Conservation (phyloP, 2,329 filamentous ascomycete species). For the Colletotrichum somersetense region DNA sequence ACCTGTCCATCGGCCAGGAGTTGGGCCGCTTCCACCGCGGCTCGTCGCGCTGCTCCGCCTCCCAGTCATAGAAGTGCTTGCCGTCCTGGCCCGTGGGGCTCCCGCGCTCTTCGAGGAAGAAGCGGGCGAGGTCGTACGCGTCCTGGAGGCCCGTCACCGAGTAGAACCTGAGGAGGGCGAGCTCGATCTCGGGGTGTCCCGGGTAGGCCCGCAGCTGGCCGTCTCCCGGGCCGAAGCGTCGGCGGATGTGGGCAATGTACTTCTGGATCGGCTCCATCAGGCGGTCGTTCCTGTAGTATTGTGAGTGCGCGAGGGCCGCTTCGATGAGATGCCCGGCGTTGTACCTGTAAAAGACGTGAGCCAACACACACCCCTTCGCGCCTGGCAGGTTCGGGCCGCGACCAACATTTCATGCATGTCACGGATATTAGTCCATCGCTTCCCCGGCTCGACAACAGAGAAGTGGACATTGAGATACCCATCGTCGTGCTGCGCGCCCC, state of each 20-base stretch:
- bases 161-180: constrained; percentile 56
- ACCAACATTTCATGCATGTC: constrained; percentile 72
- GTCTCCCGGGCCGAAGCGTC: constrained; percentile 63
- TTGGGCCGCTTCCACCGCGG: constrained; percentile 60
- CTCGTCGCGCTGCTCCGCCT: constrained; percentile 52
- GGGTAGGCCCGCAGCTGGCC: constrained; percentile 69
- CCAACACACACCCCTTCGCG: background rate
- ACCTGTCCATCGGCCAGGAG: constrained; percentile 57
- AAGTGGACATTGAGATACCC: constrained; percentile 75
- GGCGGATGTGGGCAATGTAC: constrained; percentile 65
- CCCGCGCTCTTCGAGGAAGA: constrained; percentile 70
- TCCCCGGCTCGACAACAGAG: constrained; percentile 67
- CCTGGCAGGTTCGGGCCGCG: background rate
- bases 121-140: constrained; percentile 62
- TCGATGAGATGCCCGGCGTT: constrained; percentile 74
- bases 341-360: constrained; percentile 55
- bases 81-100: constrained; percentile 60
- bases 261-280: constrained; percentile 66
- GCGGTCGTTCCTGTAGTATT: constrained; percentile 63
- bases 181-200: constrained; percentile 69
- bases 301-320: constrained; percentile 68
- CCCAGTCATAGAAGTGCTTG: constrained; percentile 66
- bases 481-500: constrained; percentile 67
- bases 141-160: constrained; percentile 48
- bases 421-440: constrained; percentile 68